A percentile compares a stretch with the other conserved stretches of the same genome.
Conservation (phyloP, 192 early-diverging fungal species). For the Entomortierella lignicola region DNA sequence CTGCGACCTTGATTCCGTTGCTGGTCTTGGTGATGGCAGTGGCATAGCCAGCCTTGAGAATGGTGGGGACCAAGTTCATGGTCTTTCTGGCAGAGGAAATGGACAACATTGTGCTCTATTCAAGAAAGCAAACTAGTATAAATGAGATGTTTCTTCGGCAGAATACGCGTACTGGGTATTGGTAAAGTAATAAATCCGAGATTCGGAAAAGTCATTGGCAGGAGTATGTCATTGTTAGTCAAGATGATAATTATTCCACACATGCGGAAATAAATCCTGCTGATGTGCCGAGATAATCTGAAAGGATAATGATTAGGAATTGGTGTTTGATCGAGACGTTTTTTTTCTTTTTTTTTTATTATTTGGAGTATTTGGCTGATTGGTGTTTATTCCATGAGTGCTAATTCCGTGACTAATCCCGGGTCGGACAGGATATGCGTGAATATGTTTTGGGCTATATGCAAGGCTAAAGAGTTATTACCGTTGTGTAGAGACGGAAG, state of each 20-base stretch:
- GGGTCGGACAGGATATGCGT: background rate
- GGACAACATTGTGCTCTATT: conserved; percentile 46
- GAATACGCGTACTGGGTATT: background rate
- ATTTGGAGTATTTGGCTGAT: too few relatives aligned
- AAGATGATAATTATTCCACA: too few relatives aligned
- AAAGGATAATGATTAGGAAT: too few relatives aligned
- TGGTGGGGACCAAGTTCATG: conserved; percentile 58
- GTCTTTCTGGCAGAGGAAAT: conserved; percentile 63
- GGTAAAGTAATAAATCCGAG: background rate
- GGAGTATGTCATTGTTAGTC: background rate
- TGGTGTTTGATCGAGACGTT: background rate
- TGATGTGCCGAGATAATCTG: too few relatives aligned
- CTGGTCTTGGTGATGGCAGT: conserved; percentile 64
- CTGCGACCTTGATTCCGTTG: conserved; percentile 74
- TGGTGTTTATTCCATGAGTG: background rate
- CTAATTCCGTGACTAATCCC: background rate
- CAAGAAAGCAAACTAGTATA: background rate
- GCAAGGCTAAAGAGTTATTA: background rate
- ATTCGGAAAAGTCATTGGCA: background rate
- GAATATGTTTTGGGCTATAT: background rate
- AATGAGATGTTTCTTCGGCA: background rate
- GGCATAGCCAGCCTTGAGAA: conserved; percentile 64
- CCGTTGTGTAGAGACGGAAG: background rate
- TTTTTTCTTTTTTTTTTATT: too few relatives aligned
- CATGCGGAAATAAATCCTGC: too few relatives aligned